Percentiles rank a stretch among this genome's conserved stretches.
Evolutionary conservation across 1,284 basidiomycete genomes (phyloP).

Genomic region (Trichosporon ovoides): DNA sequence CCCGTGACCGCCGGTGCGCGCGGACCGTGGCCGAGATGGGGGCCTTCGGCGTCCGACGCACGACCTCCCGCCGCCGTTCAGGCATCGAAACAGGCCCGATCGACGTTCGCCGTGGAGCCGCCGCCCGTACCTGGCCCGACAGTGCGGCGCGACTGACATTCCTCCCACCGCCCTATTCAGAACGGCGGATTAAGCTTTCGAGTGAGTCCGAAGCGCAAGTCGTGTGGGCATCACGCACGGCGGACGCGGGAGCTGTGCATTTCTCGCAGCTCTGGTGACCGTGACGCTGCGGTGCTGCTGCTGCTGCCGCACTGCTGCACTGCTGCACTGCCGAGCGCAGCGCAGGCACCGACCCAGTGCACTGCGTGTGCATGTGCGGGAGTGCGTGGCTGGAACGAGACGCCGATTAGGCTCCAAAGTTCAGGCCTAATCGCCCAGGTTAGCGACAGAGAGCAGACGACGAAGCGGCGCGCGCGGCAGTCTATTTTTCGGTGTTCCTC

Average conservation of each 20-base stretch:
- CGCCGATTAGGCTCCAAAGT: not conserved
- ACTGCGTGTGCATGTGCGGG: not conserved
- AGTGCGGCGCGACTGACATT: not conserved
- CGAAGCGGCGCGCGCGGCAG: not conserved
- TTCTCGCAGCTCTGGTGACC: no score
- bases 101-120: not conserved
- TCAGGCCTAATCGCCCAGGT: not conserved
- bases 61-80: not conserved
- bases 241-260: no score
- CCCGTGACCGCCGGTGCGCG: no score
- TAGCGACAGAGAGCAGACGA: not conserved
- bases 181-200: not conserved
- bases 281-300: not conserved
- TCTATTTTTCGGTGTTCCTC: no score
- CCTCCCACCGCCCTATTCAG: no score
- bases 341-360: not conserved
- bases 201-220: not conserved
- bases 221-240: not conserved
- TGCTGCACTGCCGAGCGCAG: no score
- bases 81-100: not conserved
- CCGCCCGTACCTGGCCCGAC: conserved; percentile 4
- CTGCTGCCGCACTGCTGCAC: not conserved
- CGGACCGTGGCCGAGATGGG: no score
- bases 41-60: not conserved
- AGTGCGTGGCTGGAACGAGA: conserved; percentile 4